These are phyloP conservation scores for Polygonum aviculare DNA, from an alignment of 148 eudicot species.

Conservation along the genomic window DNA sequence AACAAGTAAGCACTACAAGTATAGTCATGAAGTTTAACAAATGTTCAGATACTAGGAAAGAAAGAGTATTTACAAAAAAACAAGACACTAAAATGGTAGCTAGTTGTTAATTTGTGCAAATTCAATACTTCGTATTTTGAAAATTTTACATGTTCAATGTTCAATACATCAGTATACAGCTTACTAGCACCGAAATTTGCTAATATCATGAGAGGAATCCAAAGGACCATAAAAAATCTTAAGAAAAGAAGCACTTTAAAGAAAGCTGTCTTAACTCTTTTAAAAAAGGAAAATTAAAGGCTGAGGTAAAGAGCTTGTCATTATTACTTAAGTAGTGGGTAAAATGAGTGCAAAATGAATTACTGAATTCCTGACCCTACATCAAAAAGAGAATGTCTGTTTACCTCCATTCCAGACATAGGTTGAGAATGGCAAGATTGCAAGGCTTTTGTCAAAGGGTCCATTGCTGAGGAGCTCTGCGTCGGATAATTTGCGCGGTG, in stretches of 20 bases:
- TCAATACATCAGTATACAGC: background rate
- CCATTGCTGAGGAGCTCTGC: constrained; percentile 30
- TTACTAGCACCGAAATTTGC: background rate
- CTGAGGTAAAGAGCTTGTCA: background rate
- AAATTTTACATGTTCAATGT: background rate
- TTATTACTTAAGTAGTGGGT: constrained; percentile 7
- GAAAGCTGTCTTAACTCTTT: background rate
- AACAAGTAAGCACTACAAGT: background rate
- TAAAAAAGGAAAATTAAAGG: constrained; percentile 7
- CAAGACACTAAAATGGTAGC: no score
- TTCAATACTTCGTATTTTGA: no score
- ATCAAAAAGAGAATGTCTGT: background rate
- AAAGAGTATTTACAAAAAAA: background rate
- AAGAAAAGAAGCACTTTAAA: background rate
- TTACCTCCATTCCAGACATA: constrained; percentile 69
- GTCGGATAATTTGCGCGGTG: constrained; percentile 26
- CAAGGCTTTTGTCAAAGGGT: constrained; percentile 41
- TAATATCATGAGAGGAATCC: background rate
- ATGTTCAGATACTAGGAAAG: background rate
- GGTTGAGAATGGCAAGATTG: constrained; percentile 94
- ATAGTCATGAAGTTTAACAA: background rate
- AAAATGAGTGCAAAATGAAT: background rate
- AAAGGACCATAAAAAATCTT: background rate
- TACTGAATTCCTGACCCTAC: background rate
- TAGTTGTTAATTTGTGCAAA: no score